phyloP scores from a whole-genome alignment of 495 filamentous ascomycete species.

The Hypoxylon trugodes region DNA sequence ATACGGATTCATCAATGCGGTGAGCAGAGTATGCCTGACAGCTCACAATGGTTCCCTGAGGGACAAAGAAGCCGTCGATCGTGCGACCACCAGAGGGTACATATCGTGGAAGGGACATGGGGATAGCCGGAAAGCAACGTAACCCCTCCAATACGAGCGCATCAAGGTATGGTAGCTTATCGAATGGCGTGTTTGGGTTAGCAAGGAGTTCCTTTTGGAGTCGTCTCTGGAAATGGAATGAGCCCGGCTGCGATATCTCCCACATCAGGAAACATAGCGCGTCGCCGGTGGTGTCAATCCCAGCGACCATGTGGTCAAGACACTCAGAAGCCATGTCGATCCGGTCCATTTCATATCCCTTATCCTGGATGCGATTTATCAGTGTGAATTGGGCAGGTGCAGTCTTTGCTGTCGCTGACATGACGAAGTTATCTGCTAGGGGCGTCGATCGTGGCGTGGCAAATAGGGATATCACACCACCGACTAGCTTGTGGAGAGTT shows the following conservation, averaged over 20 bases:
- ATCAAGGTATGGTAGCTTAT: constrained; percentile 66
- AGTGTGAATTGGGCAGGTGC: constrained; percentile 55
- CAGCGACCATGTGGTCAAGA: constrained; percentile 65
- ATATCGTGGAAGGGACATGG: constrained; percentile 71
- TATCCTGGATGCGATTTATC: constrained; percentile 52
- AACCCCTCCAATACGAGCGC: constrained; percentile 69
- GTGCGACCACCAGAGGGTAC: constrained; percentile 61
- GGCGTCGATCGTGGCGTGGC: constrained; percentile 56
- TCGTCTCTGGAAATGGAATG: constrained; percentile 52
- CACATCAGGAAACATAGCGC: constrained; percentile 72
- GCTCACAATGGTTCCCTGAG: constrained; percentile 59
- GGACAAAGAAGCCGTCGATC: constrained; percentile 58
- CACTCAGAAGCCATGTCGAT: constrained; percentile 58
- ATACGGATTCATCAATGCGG: constrained; percentile 60
- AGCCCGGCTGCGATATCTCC: constrained; percentile 66
- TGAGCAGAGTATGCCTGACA: constrained; percentile 65
- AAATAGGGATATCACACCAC: constrained; percentile 50
- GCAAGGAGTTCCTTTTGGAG: constrained; percentile 59
- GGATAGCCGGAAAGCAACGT: constrained; percentile 68
- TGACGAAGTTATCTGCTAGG: constrained; percentile 54
- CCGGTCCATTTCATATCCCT: constrained; percentile 41
- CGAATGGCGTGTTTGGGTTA: constrained; percentile 48
- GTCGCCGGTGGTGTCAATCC: constrained; percentile 74
- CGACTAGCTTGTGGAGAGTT: constrained; percentile 47
- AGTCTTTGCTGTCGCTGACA: constrained; percentile 46